phyloP scores from a whole-genome alignment of 805 yeast species.

The Yamadazyma sp. region DNA sequence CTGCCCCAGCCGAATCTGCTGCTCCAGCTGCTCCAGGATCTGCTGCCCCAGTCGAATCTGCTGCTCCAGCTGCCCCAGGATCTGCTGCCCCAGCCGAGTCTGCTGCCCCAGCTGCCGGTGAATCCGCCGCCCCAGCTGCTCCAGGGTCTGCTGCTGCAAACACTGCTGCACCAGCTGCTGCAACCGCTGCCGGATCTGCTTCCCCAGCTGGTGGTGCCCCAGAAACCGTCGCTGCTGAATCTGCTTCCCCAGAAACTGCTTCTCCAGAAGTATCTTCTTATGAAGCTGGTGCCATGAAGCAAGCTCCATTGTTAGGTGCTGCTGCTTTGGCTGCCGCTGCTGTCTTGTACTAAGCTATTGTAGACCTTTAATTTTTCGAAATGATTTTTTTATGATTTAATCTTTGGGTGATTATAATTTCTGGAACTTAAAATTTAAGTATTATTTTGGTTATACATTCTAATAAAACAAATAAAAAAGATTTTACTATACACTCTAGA shows the following conservation, averaged over 20 bases:
- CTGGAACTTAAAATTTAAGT: constrained; percentile 6
- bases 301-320: constrained; percentile 20
- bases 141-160: constrained; percentile 14
- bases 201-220: constrained; percentile 13
- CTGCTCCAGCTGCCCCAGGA: constrained; percentile 11
- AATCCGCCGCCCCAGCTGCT: constrained; percentile 13
- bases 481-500: not conserved
- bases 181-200: constrained; percentile 13
- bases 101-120: constrained; percentile 13
- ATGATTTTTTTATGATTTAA: constrained; percentile 7
- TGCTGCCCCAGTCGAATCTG: constrained; percentile 17
- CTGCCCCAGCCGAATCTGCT: constrained; percentile 16
- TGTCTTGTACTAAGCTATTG: constrained; percentile 18
- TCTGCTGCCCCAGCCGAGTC: constrained; percentile 12
- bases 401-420: constrained; percentile 6
- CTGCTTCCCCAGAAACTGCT: constrained; percentile 15
- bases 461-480: constrained; percentile 4
- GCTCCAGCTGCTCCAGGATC: constrained; percentile 18
- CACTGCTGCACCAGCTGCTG: constrained; percentile 16
- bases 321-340: constrained; percentile 28
- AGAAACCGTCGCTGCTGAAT: constrained; percentile 13
- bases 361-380: constrained; percentile 5
- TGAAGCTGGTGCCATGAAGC: constrained; percentile 19
- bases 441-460: constrained; percentile 7
- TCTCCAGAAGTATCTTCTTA: constrained; percentile 18